phyloP scores from a whole-genome alignment of 306 rosid species.

The Fragaria vesca region DNA sequence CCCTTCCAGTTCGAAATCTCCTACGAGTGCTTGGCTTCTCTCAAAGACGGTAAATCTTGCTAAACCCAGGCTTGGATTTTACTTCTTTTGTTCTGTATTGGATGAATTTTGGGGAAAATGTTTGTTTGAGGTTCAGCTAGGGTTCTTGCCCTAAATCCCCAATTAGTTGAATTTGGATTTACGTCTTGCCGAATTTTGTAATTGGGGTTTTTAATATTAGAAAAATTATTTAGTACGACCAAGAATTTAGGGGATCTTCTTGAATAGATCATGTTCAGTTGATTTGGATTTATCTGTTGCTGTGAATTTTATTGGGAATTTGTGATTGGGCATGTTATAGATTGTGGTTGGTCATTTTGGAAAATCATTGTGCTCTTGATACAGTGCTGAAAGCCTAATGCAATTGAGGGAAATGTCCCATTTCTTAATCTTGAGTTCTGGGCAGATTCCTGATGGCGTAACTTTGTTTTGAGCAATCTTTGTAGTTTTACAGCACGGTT shows the following conservation, averaged over 20 bases:
- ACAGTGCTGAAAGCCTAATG: too few species aligned
- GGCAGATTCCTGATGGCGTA: neutral
- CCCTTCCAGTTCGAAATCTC: constrained; percentile 47
- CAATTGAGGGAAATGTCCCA: neutral
- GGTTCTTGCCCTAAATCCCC: neutral
- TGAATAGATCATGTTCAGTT: neutral
- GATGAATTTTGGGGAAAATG: neutral
- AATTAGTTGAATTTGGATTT: neutral
- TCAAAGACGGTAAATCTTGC: constrained; percentile 35
- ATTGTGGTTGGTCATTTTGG: neutral
- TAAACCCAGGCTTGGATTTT: neutral
- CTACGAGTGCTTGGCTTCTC: constrained; percentile 46
- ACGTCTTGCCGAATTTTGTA: neutral
- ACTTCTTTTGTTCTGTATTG: neutral
- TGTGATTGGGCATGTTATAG: neutral
- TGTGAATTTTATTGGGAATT: too few species aligned
- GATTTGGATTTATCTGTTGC: too few species aligned
- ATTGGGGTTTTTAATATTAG: neutral
- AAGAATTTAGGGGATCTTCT: neutral
- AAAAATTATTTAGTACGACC: neutral
- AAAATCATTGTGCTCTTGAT: too few species aligned
- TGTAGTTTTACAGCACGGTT: neutral
- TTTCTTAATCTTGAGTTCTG: neutral
- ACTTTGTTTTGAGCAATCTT: neutral
- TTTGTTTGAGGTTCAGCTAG: neutral